Conservation (phyloP, 306 rosid species). For the Cucumis sativus region DNA sequence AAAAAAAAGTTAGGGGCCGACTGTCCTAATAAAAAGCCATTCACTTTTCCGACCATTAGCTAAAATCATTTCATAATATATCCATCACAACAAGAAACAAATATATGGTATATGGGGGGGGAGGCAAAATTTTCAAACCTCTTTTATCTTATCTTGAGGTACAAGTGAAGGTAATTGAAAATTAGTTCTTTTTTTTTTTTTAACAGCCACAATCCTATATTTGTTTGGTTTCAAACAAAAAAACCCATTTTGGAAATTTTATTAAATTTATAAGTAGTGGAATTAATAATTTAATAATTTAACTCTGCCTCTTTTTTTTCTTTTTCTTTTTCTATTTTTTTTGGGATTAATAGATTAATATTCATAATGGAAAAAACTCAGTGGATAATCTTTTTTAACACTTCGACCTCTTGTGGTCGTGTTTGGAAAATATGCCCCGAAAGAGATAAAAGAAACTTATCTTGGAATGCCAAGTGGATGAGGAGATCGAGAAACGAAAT, state of each 20-base stretch:
- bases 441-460: slow-evolving; percentile 38
- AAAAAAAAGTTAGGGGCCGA: not conserved
- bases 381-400: slow-evolving; percentile 41
- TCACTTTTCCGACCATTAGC: slow-evolving; percentile 5
- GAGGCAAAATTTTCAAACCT: not conserved
- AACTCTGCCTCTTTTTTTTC: not conserved
- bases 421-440: slow-evolving; percentile 5
- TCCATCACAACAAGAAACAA: not conserved
- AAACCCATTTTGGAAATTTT: not conserved
- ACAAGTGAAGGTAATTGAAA: not conserved
- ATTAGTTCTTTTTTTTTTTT: not conserved
- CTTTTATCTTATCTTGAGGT: not conserved
- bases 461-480: slow-evolving; percentile 38
- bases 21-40: not conserved
- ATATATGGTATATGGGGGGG: not conserved
- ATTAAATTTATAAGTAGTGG: not conserved
- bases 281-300: not conserved
- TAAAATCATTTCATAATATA: not conserved
- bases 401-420: slow-evolving; percentile 5
- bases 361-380: not conserved
- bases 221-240: not conserved
- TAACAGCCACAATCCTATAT: not conserved
- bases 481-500: slow-evolving; percentile 17
- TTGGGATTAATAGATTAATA: not conserved
- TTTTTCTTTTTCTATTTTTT: too few species aligned